Percentiles rank a stretch among this genome's conserved stretches.
Conservation (phyloP, 805 yeast species). For the Wickerhamiella allomyrinae region DNA sequence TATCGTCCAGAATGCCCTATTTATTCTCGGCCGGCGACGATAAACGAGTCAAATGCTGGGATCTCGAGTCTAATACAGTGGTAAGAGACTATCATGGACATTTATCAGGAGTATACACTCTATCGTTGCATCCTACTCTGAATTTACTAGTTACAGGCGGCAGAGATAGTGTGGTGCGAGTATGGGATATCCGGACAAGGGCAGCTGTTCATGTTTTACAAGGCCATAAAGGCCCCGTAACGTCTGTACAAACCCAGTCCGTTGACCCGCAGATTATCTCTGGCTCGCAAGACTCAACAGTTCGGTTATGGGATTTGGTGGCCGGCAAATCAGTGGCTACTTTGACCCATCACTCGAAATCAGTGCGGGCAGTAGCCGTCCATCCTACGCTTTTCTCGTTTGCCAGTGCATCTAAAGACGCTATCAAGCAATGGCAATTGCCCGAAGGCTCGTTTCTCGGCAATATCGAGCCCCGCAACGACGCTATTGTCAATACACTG, state of each 20-base stretch:
- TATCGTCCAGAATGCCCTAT: constrained; percentile 70
- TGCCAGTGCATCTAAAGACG: constrained; percentile 66
- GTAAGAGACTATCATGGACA: constrained; percentile 90
- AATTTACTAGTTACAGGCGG: constrained; percentile 80
- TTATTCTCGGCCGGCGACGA: constrained; percentile 89
- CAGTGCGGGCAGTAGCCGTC: constrained; percentile 57
- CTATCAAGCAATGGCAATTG: constrained; percentile 68
- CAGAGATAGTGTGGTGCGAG: constrained; percentile 68
- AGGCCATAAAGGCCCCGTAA: constrained; percentile 71
- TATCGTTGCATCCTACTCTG: constrained; percentile 76
- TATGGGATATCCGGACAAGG: constrained; percentile 87
- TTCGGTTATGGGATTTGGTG: constrained; percentile 79
- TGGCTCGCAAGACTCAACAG: constrained; percentile 71
- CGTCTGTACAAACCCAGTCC: constrained; percentile 48
- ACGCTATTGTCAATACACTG: constrained; percentile 51
- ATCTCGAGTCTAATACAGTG: constrained; percentile 69
- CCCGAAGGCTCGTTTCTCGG: constrained; percentile 66
- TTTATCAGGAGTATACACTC: constrained; percentile 70
- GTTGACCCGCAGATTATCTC: constrained; percentile 79
- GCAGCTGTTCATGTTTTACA: constrained; percentile 58
- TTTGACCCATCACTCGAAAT: constrained; percentile 71
- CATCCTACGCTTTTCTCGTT: constrained; percentile 62
- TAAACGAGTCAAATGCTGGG: constrained; percentile 90
- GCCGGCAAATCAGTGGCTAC: constrained; percentile 61
- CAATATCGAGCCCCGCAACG: constrained; percentile 26